Evolutionary conservation across 805 yeast species (phyloP).

Genomic region (Metschnikowia matae): DNA sequence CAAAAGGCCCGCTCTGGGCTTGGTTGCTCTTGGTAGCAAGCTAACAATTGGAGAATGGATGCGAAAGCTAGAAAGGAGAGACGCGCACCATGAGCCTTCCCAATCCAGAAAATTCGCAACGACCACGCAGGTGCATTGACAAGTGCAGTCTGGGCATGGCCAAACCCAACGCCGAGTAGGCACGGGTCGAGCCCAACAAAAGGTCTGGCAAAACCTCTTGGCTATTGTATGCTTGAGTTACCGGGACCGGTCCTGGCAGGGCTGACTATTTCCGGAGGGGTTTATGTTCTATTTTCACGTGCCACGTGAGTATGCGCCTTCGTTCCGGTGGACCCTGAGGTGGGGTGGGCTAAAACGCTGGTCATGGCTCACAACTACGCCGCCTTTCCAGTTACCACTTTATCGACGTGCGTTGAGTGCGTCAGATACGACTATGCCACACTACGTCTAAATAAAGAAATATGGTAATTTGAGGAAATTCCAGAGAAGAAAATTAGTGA

Average conservation of each 20-base stretch:
- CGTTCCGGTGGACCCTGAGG: too few relatives aligned
- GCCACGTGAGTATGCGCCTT: neutral
- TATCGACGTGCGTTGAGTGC: too few relatives aligned
- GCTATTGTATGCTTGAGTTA: too few relatives aligned
- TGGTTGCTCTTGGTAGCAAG: neutral
- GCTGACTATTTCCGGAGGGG: too few relatives aligned
- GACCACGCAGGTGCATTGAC: slow-evolving; percentile 1
- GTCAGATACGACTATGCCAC: too few relatives aligned
- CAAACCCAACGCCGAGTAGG: too few relatives aligned
- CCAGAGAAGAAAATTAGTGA: too few relatives aligned
- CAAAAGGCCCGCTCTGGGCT: neutral
- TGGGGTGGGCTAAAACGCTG: neutral
- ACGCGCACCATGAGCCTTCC: neutral
- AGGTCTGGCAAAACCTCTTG: neutral
- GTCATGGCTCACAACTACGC: too few relatives aligned
- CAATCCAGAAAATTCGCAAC: neutral
- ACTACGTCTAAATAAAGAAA: too few relatives aligned
- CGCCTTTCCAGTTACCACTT: too few relatives aligned
- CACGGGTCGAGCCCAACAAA: neutral
- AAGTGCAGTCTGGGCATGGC: neutral
- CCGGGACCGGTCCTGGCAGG: too few relatives aligned
- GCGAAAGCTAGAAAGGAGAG: neutral
- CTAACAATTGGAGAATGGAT: neutral
- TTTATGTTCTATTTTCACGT: neutral
- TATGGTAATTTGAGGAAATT: too few relatives aligned